A percentile compares a stretch with the other conserved stretches of the same genome.
phyloP scores from a whole-genome alignment of 192 early-diverging fungal genomes.

The Pilaira anomala region DNA sequence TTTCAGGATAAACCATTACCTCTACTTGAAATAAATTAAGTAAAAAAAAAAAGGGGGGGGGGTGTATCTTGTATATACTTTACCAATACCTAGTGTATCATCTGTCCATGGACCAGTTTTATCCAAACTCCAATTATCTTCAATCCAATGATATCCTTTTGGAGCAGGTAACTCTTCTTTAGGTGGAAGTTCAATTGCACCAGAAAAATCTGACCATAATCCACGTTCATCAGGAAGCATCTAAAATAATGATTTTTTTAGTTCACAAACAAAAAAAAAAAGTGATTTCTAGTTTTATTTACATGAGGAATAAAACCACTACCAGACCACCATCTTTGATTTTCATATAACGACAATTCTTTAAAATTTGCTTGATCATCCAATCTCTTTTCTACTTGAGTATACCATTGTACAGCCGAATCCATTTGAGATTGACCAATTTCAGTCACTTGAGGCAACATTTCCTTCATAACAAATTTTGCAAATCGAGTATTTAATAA shows the following conservation, averaged over 20 bases:
- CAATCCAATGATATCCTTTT: constrained; percentile 34
- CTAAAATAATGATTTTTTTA: background rate
- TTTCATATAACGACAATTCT: constrained; percentile 32
- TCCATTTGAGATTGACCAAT: background rate
- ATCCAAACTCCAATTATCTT: constrained; percentile 35
- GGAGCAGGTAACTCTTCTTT: constrained; percentile 28
- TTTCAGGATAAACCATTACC: constrained; percentile 34
- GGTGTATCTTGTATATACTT: background rate
- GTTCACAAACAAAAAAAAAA: background rate
- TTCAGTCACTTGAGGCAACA: constrained; percentile 3
- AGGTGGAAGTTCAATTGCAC: constrained; percentile 12
- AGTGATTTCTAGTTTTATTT: background rate
- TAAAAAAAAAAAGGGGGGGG: background rate
- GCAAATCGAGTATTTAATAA: constrained; percentile 58
- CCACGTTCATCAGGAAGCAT: constrained; percentile 28
- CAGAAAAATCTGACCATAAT: constrained; percentile 36
- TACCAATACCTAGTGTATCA: constrained; percentile 32
- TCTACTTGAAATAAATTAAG: constrained; percentile 6
- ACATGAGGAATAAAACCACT: constrained; percentile 32
- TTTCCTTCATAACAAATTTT: constrained; percentile 30
- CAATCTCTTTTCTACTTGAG: constrained; percentile 8
- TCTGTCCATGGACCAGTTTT: constrained; percentile 35
- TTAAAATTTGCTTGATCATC: constrained; percentile 5
- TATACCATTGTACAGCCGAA: constrained; percentile 5
- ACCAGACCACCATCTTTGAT: constrained; percentile 30